A percentile compares a stretch with the other conserved stretches of the same genome.
Evolutionary conservation across 1,284 basidiomycete genomes (phyloP).

Genomic region (Fomes fomentarius): DNA sequence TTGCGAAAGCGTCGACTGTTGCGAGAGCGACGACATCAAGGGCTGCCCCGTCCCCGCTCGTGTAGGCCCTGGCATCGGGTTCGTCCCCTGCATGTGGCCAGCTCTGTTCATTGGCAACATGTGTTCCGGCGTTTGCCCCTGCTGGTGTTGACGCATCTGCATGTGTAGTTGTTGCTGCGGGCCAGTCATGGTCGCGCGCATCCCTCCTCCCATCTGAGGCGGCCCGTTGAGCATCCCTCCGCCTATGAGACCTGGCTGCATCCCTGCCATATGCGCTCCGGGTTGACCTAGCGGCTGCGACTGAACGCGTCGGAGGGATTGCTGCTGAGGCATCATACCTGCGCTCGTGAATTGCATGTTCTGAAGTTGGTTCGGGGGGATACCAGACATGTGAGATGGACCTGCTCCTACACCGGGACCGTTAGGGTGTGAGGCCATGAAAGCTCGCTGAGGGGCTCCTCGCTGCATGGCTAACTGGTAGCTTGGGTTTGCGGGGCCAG

Average conservation of each 20-base stretch:
- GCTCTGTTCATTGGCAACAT: conserved; percentile 48
- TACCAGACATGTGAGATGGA: conserved; percentile 43
- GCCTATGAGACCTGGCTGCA: conserved; percentile 44
- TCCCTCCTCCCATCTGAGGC: conserved; percentile 19
- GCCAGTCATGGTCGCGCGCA: conserved; percentile 16
- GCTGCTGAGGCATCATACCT: conserved; percentile 39
- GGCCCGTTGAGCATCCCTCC: too few relatives aligned
- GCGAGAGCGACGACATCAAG: conserved; percentile 54
- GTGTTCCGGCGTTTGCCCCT: conserved; percentile 25
- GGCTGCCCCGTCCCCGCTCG: conserved; percentile 46
- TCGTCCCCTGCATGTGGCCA: conserved; percentile 34
- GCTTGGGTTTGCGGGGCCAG: conserved; percentile 23
- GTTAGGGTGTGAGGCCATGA: conserved; percentile 36
- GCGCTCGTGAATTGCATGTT: conserved; percentile 42
- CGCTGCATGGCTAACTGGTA: conserved; percentile 27
- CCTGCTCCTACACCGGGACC: conserved; percentile 31
- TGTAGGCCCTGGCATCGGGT: conserved; percentile 42
- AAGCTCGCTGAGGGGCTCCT: conserved; percentile 24
- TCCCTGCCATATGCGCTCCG: conserved; percentile 37
- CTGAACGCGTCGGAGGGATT: conserved; percentile 48
- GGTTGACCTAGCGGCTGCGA: conserved; percentile 52
- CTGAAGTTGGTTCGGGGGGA: conserved; percentile 40
- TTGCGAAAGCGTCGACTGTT: conserved; percentile 45
- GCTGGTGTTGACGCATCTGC: conserved; percentile 30
- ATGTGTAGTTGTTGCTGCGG: conserved; percentile 22